A percentile compares a stretch with the other conserved stretches of the same genome.
Conservation (phyloP, 1,284 basidiomycete genomes). For the Cutaneotrichosporon sp. region DNA sequence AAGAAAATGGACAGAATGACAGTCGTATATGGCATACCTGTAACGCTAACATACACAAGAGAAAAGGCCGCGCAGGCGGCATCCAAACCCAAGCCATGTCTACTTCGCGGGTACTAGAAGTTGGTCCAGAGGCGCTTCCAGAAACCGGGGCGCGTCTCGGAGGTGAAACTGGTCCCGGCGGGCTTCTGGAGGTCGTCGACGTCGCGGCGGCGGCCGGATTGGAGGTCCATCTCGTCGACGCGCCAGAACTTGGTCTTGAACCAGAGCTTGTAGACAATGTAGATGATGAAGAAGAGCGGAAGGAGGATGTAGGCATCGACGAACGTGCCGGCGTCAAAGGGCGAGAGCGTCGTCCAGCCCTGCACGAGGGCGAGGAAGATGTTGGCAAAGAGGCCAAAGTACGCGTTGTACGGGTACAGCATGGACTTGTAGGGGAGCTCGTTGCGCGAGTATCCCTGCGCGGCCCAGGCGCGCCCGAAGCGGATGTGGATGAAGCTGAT, state of each 20-base stretch:
- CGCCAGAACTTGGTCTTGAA: conserved; percentile 25
- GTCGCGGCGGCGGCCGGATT: conserved; percentile 23
- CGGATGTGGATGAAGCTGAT: conserved; percentile 47
- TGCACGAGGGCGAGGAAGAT: conserved; percentile 29
- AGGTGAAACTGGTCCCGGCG: not conserved
- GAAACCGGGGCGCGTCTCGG: not conserved
- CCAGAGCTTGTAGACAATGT: conserved; percentile 25
- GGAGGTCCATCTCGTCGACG: conserved; percentile 25
- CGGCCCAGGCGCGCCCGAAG: conserved; percentile 54
- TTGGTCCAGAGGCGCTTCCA: conserved; percentile 5
- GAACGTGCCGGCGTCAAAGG: conserved; percentile 27
- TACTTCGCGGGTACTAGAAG: conserved; percentile 2
- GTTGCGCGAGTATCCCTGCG: conserved; percentile 48
- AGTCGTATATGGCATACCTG: not conserved
- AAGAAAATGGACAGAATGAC: not conserved
- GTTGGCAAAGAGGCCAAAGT: conserved; percentile 28
- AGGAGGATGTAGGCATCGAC: conserved; percentile 32
- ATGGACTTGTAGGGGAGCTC: conserved; percentile 54
- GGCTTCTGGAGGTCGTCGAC: conserved; percentile 15
- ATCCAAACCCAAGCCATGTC: not conserved
- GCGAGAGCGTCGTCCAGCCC: conserved; percentile 19
- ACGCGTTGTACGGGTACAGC: conserved; percentile 28
- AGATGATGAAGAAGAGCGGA: conserved; percentile 29
- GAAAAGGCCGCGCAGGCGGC: not conserved
- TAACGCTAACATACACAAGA: not conserved